A percentile compares a stretch with the other conserved stretches of the same genome.
These are phyloP conservation scores for Entomophthora muscae DNA, from an alignment of 371 early-diverging fungal genomes.

Conservation along the genomic window DNA sequence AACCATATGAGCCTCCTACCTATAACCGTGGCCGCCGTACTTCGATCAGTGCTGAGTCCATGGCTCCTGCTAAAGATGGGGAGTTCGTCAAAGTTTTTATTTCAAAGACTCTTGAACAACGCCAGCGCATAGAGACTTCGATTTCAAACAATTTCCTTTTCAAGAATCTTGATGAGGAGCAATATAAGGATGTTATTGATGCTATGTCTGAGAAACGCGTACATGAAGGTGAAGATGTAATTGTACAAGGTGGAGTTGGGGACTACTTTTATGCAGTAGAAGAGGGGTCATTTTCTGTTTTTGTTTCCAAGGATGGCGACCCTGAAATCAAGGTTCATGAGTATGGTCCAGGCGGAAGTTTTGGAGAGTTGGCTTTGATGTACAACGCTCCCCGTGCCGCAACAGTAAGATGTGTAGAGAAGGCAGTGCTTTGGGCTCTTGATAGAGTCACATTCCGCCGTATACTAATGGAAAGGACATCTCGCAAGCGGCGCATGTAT, in stretches of 20 bases:
- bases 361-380: constrained; percentile 85
- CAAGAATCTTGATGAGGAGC: constrained; percentile 85
- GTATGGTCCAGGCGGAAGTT: constrained; percentile 44
- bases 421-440: constrained; percentile 63
- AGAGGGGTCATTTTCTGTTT: constrained; percentile 56
- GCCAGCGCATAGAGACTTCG: constrained; percentile 56
- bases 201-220: constrained; percentile 18
- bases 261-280: constrained; percentile 75
- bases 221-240: constrained; percentile 56
- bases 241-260: constrained; percentile 75
- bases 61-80: constrained; percentile 69
- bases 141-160: constrained; percentile 85
- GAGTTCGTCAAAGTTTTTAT: constrained; percentile 67
- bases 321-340: constrained; percentile 34
- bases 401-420: constrained; percentile 45
- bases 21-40: constrained; percentile 72
- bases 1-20: constrained; percentile 25
- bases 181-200: constrained; percentile 70
- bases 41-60: constrained; percentile 91
- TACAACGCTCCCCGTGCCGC: constrained; percentile 84
- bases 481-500: constrained; percentile 55
- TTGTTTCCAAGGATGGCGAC: constrained; percentile 16
- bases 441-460: constrained; percentile 63
- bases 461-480: constrained; percentile 56
- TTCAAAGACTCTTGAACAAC: constrained; percentile 71